Evolutionary conservation across 2,329 filamentous ascomycete species (phyloP).

Genomic region (Thermothelomyces thermophilus): DNA sequence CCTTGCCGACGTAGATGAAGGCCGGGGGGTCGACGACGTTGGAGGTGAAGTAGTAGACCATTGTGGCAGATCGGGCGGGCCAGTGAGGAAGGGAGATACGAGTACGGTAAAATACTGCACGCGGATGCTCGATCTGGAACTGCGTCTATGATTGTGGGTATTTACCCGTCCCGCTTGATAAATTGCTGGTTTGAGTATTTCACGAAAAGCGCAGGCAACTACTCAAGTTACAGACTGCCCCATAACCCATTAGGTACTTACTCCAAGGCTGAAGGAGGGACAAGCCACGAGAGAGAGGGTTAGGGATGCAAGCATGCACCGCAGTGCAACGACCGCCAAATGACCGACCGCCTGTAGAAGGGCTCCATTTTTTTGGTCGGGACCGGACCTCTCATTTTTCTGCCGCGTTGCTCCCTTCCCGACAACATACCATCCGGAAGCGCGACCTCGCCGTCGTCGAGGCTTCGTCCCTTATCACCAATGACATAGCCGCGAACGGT

Average conservation of each 20-base stretch:
- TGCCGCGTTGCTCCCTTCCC: slow-evolving; percentile 7
- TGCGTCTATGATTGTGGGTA: not conserved
- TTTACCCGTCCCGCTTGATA: no score
- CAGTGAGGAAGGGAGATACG: no score
- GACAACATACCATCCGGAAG: slow-evolving; percentile 9
- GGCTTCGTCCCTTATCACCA: slow-evolving; percentile 10
- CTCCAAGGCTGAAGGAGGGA: not conserved
- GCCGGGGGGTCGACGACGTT: slow-evolving; percentile 74
- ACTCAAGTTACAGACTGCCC: no score
- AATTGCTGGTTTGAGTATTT: no score
- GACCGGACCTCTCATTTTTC: slow-evolving; percentile 22
- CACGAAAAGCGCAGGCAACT: no score
- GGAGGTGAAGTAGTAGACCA: slow-evolving; percentile 97
- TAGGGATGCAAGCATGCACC: not conserved
- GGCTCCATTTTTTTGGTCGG: slow-evolving; percentile 6
- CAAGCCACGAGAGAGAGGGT: not conserved
- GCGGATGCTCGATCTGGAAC: not conserved
- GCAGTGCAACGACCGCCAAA: no score
- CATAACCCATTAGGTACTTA: no score
- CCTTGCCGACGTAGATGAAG: slow-evolving; percentile 93
- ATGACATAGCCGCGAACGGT: not conserved
- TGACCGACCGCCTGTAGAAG: not conserved
- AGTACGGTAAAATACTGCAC: no score
- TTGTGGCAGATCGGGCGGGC: no score
- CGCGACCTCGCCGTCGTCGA: slow-evolving; percentile 19